These are phyloP conservation scores for Gigaspora rosea DNA, from an alignment of 192 early-diverging fungal species.

Conservation along the genomic window DNA sequence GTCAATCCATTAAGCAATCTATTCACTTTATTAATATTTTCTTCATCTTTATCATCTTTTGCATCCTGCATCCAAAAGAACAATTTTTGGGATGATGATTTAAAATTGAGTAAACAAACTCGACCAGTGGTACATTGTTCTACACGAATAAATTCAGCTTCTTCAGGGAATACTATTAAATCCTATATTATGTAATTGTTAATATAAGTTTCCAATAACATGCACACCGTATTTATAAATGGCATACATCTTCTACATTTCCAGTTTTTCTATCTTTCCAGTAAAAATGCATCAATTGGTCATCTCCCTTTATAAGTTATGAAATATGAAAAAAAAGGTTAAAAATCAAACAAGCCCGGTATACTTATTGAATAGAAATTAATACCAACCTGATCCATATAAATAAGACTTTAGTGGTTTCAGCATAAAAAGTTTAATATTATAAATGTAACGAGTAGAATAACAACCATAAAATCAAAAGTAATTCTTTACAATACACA, in stretches of 20 bases:
- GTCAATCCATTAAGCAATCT: constrained; percentile 49
- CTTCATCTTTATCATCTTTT: constrained; percentile 59
- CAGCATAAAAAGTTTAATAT: neutral
- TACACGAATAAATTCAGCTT: constrained; percentile 63
- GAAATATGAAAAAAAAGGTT: constrained; percentile 8
- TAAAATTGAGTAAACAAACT: constrained; percentile 81
- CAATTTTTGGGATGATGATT: constrained; percentile 71
- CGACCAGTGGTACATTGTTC: constrained; percentile 62
- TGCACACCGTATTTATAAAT: neutral
- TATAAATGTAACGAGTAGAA: neutral
- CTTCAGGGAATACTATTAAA: constrained; percentile 76
- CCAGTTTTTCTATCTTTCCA: constrained; percentile 74
- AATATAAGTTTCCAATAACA: neutral
- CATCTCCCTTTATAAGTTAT: constrained; percentile 53
- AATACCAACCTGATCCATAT: constrained; percentile 56
- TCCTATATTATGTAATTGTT: constrained; percentile 42
- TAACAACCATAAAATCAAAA: too few relatives aligned
- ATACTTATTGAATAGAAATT: neutral
- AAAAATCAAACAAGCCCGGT: too few relatives aligned
- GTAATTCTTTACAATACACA: constrained; percentile 13
- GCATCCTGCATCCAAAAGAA: constrained; percentile 87
- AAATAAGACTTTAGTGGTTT: constrained; percentile 46
- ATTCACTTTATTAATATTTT: constrained; percentile 61
- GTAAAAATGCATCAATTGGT: constrained; percentile 74
- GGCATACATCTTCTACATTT: constrained; percentile 48